Evolutionary conservation across 306 rosid genomes (phyloP), one percentile per base, ranked within the genome.

Genomic region (Vigna unguiculata): DNA sequence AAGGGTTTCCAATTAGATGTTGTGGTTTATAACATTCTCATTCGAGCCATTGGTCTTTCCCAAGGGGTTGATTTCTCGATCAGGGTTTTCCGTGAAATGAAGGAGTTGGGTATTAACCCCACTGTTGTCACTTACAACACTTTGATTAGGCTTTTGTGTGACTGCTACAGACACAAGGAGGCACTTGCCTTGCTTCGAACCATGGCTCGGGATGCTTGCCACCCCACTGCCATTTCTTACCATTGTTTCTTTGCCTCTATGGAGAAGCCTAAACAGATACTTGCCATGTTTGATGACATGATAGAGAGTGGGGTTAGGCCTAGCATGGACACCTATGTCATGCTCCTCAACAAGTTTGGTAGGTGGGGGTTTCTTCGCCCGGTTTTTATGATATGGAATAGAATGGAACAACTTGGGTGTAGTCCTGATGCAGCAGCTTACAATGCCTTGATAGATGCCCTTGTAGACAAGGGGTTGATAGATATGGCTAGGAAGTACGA

Each of bases 291-390:
- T 69, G 86, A 92, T 80, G 76, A 87, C 72, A 95, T 92, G 98
- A 80, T 89, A 81, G 83, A 69, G 19, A 84, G 86, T 58, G 92
- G 97, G 36, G 83, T 92, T 81, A 86, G 83, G 2, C 98, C 97
- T 0, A 77, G 81, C 22, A 80, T 80, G 87, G 97, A 92, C 59
- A 95, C 98, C 0, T 90, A 81, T 48, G 96, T 95, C 77, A 88
- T 95, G 97, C 89, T 95, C 55, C 82, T 95, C 83, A 86, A 88
- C 88, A 90, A 89, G 81, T 92, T 95, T 82, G 92, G 91, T 65
- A 86, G 96, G 75, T 92, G 98, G 98, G 98, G 97, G 13, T 95
- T 92, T 83, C 93, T 92, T 19, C 80, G 97, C 46, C 91, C 91
- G 12, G 90, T 90, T 69, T 88, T 89, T 72, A 13, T 87, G 3